phyloP scores from a whole-genome alignment of 1,284 basidiomycete species.

The Heterobasidion irregulare region DNA sequence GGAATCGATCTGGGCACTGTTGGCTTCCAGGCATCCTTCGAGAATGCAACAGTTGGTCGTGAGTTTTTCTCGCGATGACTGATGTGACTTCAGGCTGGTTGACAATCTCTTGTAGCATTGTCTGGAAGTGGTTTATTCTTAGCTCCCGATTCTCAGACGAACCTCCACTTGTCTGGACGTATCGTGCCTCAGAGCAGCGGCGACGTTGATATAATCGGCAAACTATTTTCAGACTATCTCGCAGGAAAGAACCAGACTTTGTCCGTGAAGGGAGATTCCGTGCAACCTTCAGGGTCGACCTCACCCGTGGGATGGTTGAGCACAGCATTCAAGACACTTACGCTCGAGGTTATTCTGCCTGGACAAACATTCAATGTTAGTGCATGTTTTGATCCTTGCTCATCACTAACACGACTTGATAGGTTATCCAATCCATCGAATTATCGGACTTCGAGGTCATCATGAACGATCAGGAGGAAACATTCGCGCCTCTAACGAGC shows the following conservation, averaged over 20 bases:
- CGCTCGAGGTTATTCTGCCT: constrained; percentile 54
- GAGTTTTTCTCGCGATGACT: constrained; percentile 35
- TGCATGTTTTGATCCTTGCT: not conserved
- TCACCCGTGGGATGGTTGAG: constrained; percentile 58
- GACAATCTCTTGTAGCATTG: constrained; percentile 30
- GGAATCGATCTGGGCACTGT: constrained; percentile 70
- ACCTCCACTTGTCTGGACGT: constrained; percentile 49
- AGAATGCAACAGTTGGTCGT: constrained; percentile 47
- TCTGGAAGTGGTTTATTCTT: constrained; percentile 43
- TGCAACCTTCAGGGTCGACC: constrained; percentile 47
- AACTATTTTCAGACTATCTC: constrained; percentile 62
- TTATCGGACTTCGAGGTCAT: constrained; percentile 53
- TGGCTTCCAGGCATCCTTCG: constrained; percentile 56
- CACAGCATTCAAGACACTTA: constrained; percentile 62
- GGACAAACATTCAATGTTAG: constrained; percentile 50
- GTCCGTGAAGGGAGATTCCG: constrained; percentile 50
- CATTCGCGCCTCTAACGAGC: constrained; percentile 50
- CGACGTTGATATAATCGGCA: constrained; percentile 48
- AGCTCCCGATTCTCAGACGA: constrained; percentile 39
- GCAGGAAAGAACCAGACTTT: constrained; percentile 61
- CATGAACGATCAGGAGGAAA: constrained; percentile 42
- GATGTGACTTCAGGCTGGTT: not conserved
- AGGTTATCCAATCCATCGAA: constrained; percentile 64
- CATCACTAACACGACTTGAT: not conserved
- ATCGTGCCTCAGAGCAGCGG: constrained; percentile 54